These are phyloP conservation scores for Picea abies DNA, from an alignment of 83 land plant genomes.

Conservation along the genomic window DNA sequence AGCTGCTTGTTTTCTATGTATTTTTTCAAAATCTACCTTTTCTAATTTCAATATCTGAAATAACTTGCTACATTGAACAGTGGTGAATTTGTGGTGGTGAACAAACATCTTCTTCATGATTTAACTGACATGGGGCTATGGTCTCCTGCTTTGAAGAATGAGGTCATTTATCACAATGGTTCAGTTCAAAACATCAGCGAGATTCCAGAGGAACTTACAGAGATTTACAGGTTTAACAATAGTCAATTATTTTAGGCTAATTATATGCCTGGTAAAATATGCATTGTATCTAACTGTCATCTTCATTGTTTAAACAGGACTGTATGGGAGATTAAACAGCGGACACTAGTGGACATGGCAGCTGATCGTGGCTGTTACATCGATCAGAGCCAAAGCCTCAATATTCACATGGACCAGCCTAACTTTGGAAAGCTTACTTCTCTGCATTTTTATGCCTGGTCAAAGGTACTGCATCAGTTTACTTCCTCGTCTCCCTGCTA, in stretches of 20 bases:
- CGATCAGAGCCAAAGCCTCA: constrained; percentile 96
- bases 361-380: constrained; percentile 91
- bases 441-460: constrained; percentile 93
- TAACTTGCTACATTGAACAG: constrained; percentile 31
- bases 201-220: constrained; percentile 73
- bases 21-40: not conserved
- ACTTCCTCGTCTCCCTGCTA: not conserved
- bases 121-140: constrained; percentile 92
- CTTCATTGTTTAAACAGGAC: constrained; percentile 50
- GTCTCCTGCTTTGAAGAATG: constrained; percentile 83
- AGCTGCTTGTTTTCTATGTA: not conserved
- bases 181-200: constrained; percentile 70
- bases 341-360: constrained; percentile 93
- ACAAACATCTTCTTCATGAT: constrained; percentile 92
- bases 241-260: not conserved
- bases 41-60: not conserved
- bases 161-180: constrained; percentile 77
- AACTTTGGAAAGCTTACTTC: constrained; percentile 90
- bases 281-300: not conserved
- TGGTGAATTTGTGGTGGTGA: constrained; percentile 98
- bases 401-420: constrained; percentile 98
- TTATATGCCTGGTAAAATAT: not conserved
- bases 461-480: constrained; percentile 44
- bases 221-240: constrained; percentile 67
- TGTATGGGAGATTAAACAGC: constrained; percentile 98